Evolutionary conservation across 352 stramenopile species (phyloP).

Genomic region (Blastocystis sp.): DNA sequence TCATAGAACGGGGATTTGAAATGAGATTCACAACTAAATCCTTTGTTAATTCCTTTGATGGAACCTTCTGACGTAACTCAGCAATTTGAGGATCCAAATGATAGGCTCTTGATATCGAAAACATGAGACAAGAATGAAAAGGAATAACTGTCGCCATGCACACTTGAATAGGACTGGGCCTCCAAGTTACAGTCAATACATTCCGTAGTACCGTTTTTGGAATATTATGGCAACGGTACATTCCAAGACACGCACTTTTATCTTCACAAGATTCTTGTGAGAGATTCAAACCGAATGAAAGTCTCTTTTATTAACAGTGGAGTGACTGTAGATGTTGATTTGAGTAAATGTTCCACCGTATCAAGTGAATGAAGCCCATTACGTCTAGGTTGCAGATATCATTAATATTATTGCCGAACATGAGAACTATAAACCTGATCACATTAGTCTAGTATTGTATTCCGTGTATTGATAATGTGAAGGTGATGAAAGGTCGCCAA

Average conservation of each 20-base stretch:
- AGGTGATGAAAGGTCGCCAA: neutral
- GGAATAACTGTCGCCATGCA: neutral
- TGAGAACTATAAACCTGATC: neutral
- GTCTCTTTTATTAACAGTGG: conserved; percentile 12
- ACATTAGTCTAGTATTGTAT: conserved; percentile 14
- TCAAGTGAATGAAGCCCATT: neutral
- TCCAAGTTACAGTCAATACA: neutral
- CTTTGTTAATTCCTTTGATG: neutral
- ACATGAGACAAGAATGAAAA: neutral
- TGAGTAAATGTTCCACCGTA: conserved; percentile 19
- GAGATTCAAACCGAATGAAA: neutral
- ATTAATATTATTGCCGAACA: neutral
- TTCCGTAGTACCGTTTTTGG: neutral
- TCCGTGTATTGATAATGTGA: neutral
- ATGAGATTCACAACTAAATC: neutral
- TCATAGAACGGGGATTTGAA: neutral
- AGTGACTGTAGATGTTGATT: conserved; percentile 3
- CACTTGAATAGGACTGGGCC: neutral
- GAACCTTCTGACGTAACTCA: neutral
- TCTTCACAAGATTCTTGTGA: neutral
- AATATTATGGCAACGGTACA: neutral
- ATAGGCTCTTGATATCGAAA: neutral
- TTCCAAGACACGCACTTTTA: neutral
- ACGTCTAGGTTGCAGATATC: conserved; percentile 37
- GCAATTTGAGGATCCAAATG: neutral